These are phyloP conservation scores for Dalechampia spathulata DNA, from an alignment of 441 rosid species.

Conservation along the genomic window DNA sequence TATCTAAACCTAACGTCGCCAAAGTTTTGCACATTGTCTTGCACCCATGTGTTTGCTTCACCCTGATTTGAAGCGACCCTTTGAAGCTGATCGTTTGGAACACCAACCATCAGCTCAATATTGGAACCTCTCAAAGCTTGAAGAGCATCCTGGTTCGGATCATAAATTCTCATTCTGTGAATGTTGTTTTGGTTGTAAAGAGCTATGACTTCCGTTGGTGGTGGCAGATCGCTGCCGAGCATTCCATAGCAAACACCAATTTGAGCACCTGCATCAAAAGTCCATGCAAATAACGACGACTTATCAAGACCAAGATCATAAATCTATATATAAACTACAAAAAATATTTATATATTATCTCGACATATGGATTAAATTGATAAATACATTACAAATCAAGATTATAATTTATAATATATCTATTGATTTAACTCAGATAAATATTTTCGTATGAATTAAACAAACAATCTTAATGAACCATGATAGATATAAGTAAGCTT, in stretches of 20 bases:
- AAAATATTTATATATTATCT: no score
- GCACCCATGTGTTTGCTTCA: slow-evolving; percentile 42
- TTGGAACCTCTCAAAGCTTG: slow-evolving; percentile 17
- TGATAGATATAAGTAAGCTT: no score
- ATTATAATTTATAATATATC: no score
- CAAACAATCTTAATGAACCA: no score
- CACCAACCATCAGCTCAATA: slow-evolving; percentile 15
- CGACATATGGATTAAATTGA: no score
- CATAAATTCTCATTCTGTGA: slow-evolving; percentile 18
- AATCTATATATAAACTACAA: no score
- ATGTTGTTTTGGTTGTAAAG: slow-evolving; percentile 36
- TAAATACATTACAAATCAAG: no score
- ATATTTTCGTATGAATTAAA: no score
- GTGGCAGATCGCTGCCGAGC: slow-evolving; percentile 28
- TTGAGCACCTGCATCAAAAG: slow-evolving; percentile 34
- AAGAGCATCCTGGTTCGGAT: slow-evolving; percentile 12
- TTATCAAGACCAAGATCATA: no score
- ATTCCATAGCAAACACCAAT: slow-evolving; percentile 60
- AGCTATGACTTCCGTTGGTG: slow-evolving; percentile 32
- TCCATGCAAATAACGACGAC: no score
- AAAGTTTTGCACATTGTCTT: slow-evolving; percentile 27
- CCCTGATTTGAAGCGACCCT: slow-evolving; percentile 32
- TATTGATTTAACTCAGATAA: no score
- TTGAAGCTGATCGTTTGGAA: slow-evolving; percentile 18
- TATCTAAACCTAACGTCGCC: slow-evolving; percentile 37